Conservation (phyloP, 1,284 basidiomycete genomes). For the Athelia sp. region DNA sequence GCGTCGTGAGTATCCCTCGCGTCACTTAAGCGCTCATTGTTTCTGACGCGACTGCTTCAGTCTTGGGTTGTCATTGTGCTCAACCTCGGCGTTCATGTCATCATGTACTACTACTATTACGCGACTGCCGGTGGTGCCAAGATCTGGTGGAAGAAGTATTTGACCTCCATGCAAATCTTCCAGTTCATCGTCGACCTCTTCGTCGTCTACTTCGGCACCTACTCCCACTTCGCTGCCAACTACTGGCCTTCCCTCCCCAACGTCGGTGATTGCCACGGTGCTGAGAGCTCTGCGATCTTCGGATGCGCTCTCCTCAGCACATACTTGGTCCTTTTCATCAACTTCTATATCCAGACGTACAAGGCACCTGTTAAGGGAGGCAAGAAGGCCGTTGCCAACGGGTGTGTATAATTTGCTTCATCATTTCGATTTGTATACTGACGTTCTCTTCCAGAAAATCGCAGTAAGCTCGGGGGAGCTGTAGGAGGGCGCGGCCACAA, state of each 20-base stretch:
- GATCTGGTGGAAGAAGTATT: slow-evolving; percentile 99
- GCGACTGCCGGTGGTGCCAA: slow-evolving; percentile 92
- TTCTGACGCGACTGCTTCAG: slow-evolving; percentile 32
- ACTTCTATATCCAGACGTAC: slow-evolving; percentile 84
- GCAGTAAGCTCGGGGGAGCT: background rate
- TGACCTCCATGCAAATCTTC: slow-evolving; percentile 93
- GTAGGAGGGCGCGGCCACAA: too few species aligned
- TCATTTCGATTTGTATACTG: background rate
- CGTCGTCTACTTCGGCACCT: slow-evolving; percentile 84
- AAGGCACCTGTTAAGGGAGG: slow-evolving; percentile 52
- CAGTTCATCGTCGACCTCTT: slow-evolving; percentile 92
- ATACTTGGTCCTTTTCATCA: slow-evolving; percentile 90
- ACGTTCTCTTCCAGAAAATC: background rate
- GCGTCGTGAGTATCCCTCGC: slow-evolving; percentile 56
- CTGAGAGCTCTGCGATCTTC: slow-evolving; percentile 83
- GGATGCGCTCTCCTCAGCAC: slow-evolving; percentile 86
- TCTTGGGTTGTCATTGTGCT: slow-evolving; percentile 96
- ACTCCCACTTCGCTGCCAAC: slow-evolving; percentile 72
- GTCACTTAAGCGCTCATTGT: slow-evolving; percentile 5
- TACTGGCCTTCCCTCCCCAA: slow-evolving; percentile 66
- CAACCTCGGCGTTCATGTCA: slow-evolving; percentile 93
- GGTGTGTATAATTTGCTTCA: slow-evolving; percentile 17
- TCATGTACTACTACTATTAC: slow-evolving; percentile 99
- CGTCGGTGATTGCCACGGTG: slow-evolving; percentile 82
- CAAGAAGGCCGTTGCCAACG: slow-evolving; percentile 36